These are phyloP conservation scores for Fusarium sp. DNA, from an alignment of 2,329 filamentous ascomycete genomes.

Conservation along the genomic window DNA sequence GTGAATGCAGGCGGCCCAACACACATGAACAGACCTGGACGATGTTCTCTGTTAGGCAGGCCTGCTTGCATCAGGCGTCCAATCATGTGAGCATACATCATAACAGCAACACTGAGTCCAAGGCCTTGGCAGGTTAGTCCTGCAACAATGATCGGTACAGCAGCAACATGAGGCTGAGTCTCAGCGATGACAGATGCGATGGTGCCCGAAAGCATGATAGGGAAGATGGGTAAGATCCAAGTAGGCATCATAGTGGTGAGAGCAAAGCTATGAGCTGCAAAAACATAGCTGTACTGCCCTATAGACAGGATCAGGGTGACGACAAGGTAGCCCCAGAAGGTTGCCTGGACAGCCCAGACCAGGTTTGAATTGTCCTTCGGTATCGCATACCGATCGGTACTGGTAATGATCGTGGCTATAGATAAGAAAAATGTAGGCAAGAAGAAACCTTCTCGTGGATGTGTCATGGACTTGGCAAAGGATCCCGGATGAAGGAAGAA, in stretches of 20 bases:
- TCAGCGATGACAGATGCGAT: constrained; percentile 71
- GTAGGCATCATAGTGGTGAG: constrained; percentile 75
- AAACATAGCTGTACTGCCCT: constrained; percentile 72
- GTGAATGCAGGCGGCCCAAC: constrained; percentile 78
- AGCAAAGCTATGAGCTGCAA: constrained; percentile 64
- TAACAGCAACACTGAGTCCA: constrained; percentile 69
- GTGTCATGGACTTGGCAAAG: constrained; percentile 63
- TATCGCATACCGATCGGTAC: constrained; percentile 71
- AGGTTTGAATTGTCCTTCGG: constrained; percentile 62
- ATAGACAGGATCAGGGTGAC: constrained; percentile 67
- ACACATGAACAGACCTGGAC: constrained; percentile 76
- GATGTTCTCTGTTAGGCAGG: constrained; percentile 65
- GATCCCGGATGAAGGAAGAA: constrained; percentile 67
- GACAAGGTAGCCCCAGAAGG: constrained; percentile 74
- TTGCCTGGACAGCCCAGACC: constrained; percentile 64
- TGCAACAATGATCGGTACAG: constrained; percentile 70
- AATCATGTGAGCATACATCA: constrained; percentile 78
- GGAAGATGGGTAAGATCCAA: constrained; percentile 79
- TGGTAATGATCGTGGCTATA: constrained; percentile 71
- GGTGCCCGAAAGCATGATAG: constrained; percentile 75
- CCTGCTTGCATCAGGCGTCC: constrained; percentile 72
- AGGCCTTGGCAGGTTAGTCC: constrained; percentile 75
- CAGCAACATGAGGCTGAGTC: constrained; percentile 63
- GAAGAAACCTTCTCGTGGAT: constrained; percentile 75
- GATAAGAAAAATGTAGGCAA: constrained; percentile 75